Evolutionary conservation across 2,329 filamentous ascomycete species (phyloP).

Genomic region (Scytalidium sp.): DNA sequence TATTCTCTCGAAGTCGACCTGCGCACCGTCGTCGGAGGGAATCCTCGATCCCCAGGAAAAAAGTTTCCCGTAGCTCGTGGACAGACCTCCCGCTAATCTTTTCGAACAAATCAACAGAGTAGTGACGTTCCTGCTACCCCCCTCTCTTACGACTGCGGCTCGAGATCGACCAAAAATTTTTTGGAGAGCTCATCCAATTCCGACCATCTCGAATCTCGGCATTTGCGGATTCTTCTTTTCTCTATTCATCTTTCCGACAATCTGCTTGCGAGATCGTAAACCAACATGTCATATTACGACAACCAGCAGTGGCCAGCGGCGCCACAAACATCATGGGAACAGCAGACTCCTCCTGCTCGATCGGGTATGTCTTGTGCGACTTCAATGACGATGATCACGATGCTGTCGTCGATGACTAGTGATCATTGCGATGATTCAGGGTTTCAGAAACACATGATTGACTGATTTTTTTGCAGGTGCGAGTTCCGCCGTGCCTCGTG

Average conservation of each 20-base stretch:
- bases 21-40: neutral
- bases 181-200: neutral
- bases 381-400: constrained; percentile 2
- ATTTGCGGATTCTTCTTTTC: constrained; percentile 20
- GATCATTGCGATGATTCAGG: neutral
- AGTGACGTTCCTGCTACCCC: constrained; percentile 16
- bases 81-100: constrained; percentile 2
- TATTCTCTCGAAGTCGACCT: neutral
- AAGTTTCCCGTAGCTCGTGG: constrained; percentile 9
- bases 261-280: constrained; percentile 21
- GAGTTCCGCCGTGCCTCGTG: constrained; percentile 69
- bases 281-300: constrained; percentile 67
- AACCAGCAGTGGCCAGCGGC: constrained; percentile 62
- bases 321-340: constrained; percentile 66
- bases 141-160: constrained; percentile 3
- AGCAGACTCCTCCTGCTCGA: constrained; percentile 67
- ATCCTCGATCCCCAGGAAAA: neutral
- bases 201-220: neutral
- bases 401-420: neutral
- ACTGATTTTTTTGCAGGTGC: constrained; percentile 52
- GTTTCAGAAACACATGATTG: constrained; percentile 12
- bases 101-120: neutral
- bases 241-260: constrained; percentile 24
- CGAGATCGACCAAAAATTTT: constrained; percentile 7
- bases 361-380: constrained; percentile 52